Conservation (phyloP, 73 alveolate species). For the Breviolum minutum region DNA sequence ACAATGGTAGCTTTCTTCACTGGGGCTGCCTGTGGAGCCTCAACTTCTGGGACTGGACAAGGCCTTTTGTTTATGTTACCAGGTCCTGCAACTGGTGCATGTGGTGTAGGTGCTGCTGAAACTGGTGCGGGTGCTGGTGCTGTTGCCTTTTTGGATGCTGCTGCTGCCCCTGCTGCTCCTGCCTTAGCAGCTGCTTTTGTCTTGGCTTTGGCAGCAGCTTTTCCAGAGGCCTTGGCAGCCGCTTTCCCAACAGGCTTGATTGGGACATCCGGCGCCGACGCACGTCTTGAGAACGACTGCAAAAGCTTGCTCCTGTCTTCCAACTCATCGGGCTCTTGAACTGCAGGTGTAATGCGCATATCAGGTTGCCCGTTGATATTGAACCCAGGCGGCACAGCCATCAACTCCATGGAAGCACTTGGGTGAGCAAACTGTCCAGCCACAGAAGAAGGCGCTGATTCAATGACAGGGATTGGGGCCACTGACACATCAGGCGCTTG, state of each 20-base stretch:
- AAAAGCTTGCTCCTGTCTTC: not conserved
- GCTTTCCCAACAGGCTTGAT: too few relatives aligned
- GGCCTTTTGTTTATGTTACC: not conserved
- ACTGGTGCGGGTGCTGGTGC: not conserved
- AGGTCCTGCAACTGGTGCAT: not conserved
- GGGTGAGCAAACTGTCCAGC: too few relatives aligned
- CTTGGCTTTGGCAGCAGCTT: not conserved
- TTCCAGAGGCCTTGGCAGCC: not conserved
- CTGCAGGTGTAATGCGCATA: too few relatives aligned
- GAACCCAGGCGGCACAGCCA: too few relatives aligned
- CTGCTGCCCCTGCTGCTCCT: not conserved
- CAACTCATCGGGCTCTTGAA: not conserved
- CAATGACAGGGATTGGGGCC: too few relatives aligned
- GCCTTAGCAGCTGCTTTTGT: not conserved
- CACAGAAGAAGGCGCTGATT: not conserved
- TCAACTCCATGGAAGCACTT: too few relatives aligned
- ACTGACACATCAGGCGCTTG: not conserved
- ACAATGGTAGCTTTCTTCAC: not conserved
- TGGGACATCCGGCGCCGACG: not conserved
- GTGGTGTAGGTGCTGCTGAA: not conserved
- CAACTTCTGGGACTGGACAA: not conserved
- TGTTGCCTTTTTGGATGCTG: not conserved
- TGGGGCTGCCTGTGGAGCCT: not conserved
- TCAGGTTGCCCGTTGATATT: too few relatives aligned
- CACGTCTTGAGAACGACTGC: not conserved